A percentile compares a stretch with the other conserved stretches of the same genome.
These are phyloP conservation scores for Clitoria ternatea DNA, from an alignment of 306 rosid species.

Conservation along the genomic window DNA sequence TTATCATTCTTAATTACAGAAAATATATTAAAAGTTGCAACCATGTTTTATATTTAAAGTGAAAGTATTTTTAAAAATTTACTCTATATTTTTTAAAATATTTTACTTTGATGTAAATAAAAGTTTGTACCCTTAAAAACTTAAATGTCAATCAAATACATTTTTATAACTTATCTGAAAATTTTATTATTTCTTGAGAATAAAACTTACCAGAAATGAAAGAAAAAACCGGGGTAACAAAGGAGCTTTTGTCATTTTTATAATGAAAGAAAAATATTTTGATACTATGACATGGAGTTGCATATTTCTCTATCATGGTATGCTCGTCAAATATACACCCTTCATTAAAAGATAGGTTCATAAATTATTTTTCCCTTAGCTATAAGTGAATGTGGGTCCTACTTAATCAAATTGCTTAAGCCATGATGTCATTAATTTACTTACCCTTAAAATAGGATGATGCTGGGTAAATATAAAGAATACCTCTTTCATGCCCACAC, in stretches of 20 bases:
- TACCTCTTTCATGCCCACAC: conserved; percentile 32
- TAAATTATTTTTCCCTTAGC: background rate
- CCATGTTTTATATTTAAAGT: too few species aligned
- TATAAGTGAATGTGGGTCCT: conserved; percentile 34
- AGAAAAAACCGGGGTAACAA: too few species aligned
- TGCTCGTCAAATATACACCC: conserved; percentile 18
- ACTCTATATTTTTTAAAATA: too few species aligned
- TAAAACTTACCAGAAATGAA: too few species aligned
- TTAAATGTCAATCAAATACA: too few species aligned
- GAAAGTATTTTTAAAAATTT: too few species aligned
- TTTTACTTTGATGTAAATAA: too few species aligned
- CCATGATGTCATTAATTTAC: conserved; percentile 48
- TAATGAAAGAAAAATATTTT: conserved; percentile 8
- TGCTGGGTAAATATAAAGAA: conserved; percentile 15
- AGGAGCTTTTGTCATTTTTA: background rate
- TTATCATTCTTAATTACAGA: too few species aligned
- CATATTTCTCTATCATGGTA: conserved; percentile 16
- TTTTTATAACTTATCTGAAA: too few species aligned
- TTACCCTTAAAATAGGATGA: conserved; percentile 17
- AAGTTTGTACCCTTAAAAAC: too few species aligned
- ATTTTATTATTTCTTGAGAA: too few species aligned
- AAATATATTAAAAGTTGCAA: too few species aligned
- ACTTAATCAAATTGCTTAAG: conserved; percentile 44
- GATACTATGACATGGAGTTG: conserved; percentile 6
- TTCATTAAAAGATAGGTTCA: background rate